phyloP scores from a whole-genome alignment of 345 rosid genomes.

The Linum trigynum region DNA sequence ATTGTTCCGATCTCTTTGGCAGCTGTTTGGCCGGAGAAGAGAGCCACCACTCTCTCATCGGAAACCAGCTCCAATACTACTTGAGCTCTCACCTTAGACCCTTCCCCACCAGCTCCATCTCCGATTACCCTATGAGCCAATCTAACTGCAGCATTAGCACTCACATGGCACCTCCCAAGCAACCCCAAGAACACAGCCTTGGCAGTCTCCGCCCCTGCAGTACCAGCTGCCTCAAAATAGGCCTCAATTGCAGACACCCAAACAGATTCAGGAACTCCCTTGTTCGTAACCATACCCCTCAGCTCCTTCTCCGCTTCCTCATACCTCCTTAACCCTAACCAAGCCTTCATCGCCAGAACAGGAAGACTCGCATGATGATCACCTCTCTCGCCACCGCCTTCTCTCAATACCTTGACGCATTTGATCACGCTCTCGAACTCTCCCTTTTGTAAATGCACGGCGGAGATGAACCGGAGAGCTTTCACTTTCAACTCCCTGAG shows the following conservation, averaged over 20 bases:
- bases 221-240: constrained; percentile 75
- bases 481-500: constrained; percentile 47
- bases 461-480: constrained; percentile 80
- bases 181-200: constrained; percentile 80
- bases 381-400: constrained; percentile 39
- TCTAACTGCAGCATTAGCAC: constrained; percentile 74
- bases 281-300: constrained; percentile 67
- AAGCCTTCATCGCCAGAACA: constrained; percentile 96
- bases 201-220: constrained; percentile 87
- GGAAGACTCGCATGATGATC: constrained; percentile 81
- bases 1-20: constrained; percentile 63
- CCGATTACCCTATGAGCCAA: constrained; percentile 60
- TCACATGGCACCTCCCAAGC: constrained; percentile 75
- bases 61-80: constrained; percentile 69
- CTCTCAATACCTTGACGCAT: constrained; percentile 81
- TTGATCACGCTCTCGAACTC: constrained; percentile 81
- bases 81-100: constrained; percentile 49
- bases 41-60: constrained; percentile 75
- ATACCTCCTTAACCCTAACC: constrained; percentile 74
- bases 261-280: constrained; percentile 80
- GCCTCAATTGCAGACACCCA: constrained; percentile 95
- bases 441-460: constrained; percentile 75
- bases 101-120: constrained; percentile 36
- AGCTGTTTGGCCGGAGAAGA: constrained; percentile 45
- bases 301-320: constrained; percentile 88